phyloP scores from a whole-genome alignment of 768 basidiomycete genomes.

The Cytidiella melzeri region DNA sequence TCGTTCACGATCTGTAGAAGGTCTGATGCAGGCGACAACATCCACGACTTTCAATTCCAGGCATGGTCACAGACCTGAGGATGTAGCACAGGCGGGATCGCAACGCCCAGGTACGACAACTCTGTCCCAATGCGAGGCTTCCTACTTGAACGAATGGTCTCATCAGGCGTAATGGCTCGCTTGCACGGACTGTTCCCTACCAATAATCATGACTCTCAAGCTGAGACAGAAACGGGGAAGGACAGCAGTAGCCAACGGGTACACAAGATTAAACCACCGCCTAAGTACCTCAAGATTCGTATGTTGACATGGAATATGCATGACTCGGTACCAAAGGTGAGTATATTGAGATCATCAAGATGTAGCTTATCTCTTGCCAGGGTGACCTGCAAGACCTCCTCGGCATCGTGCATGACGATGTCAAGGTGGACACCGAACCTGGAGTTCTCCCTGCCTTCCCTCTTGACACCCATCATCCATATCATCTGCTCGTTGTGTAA shows the following conservation, averaged over 20 bases:
- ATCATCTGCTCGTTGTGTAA: conserved; percentile 75
- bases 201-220: neutral
- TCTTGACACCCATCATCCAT: conserved; percentile 53
- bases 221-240: neutral
- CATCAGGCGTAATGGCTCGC: conserved; percentile 15
- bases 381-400: conserved; percentile 70
- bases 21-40: neutral
- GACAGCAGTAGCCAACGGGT: neutral
- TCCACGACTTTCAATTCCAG: too few species aligned
- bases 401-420: conserved; percentile 43
- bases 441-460: conserved; percentile 40
- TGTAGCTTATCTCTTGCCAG: conserved; percentile 30
- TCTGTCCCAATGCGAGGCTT: too few species aligned
- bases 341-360: neutral
- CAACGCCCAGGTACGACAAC: conserved; percentile 12
- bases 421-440: conserved; percentile 4
- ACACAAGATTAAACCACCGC: conserved; percentile 19
- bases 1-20: too few species aligned
- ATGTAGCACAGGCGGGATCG: neutral
- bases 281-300: conserved; percentile 55
- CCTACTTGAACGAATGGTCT: neutral
- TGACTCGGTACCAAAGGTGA: conserved; percentile 70
- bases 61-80: too few species aligned
- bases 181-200: conserved; percentile 13
- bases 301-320: conserved; percentile 87